Percentiles rank a stretch among this genome's conserved stretches.
Conservation (phyloP, 352 stramenopile species). For the Paralagenidium karlingii region DNA sequence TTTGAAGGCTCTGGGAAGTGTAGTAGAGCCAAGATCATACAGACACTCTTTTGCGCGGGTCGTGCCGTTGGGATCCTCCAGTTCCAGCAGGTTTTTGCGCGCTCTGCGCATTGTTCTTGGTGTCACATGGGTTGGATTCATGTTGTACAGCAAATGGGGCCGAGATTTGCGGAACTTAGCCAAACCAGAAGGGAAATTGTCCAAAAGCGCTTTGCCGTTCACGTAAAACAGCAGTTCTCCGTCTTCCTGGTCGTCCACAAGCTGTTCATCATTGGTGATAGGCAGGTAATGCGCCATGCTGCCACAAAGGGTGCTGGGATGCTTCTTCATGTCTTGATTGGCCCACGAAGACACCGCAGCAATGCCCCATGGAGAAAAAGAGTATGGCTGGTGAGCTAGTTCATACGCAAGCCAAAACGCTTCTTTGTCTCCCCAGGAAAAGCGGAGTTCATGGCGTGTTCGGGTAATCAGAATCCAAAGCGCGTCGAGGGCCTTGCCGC, state of each 20-base stretch:
- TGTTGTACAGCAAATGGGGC: conserved; percentile 29
- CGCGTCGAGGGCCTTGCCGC: conserved; percentile 16
- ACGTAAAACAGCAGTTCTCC: conserved; percentile 25
- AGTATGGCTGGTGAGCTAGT: conserved; percentile 26
- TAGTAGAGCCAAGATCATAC: conserved; percentile 17
- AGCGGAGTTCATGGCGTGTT: conserved; percentile 13
- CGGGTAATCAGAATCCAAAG: conserved; percentile 23
- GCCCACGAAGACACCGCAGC: conserved; percentile 19
- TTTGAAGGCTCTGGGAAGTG: conserved; percentile 15
- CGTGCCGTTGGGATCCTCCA: too few species aligned
- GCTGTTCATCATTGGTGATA: too few species aligned
- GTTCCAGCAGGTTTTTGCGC: too few species aligned
- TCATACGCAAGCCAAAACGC: conserved; percentile 38
- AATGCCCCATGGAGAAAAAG: conserved; percentile 33
- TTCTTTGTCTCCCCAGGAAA: conserved; percentile 40
- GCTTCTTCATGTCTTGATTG: conserved; percentile 17
- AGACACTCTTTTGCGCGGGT: conserved; percentile 18
- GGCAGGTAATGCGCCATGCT: conserved; percentile 26
- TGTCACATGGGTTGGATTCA: conserved; percentile 32
- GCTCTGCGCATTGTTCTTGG: conserved; percentile 12
- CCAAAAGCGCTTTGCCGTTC: conserved; percentile 26
- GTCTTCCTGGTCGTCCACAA: too few species aligned
- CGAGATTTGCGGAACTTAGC: conserved; percentile 13
- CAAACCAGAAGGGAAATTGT: conserved; percentile 9
- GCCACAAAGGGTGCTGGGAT: conserved; percentile 24